Percentiles rank a stretch among this genome's conserved stretches.
Conservation (phyloP, 2,329 filamentous ascomycete genomes). For the Diaporthe aspalathi region DNA sequence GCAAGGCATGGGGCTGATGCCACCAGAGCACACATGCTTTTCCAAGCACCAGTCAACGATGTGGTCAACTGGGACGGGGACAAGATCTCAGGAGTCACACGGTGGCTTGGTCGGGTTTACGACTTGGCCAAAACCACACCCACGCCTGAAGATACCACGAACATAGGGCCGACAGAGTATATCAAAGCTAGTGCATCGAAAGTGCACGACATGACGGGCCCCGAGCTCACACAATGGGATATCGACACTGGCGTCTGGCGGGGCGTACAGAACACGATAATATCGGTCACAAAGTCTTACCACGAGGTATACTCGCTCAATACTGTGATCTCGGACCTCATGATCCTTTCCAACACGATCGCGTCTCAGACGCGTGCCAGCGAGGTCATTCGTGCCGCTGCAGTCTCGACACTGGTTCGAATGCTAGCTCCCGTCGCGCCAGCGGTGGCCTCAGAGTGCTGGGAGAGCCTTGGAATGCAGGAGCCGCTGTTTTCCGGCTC, state of each 20-base stretch:
- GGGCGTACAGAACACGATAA: constrained; percentile 74
- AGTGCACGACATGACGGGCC: constrained; percentile 47
- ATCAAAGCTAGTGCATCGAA: constrained; percentile 41
- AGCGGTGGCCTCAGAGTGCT: constrained; percentile 84
- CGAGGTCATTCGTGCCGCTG: constrained; percentile 58
- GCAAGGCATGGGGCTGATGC: constrained; percentile 83
- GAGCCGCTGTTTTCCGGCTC: constrained; percentile 54
- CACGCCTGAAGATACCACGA: constrained; percentile 26
- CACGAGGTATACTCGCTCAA: constrained; percentile 81
- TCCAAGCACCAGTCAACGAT: constrained; percentile 86
- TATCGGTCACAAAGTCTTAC: constrained; percentile 75
- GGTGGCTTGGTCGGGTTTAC: constrained; percentile 80
- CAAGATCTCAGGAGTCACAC: constrained; percentile 83
- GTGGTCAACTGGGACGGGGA: constrained; percentile 88
- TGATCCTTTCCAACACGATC: constrained; percentile 80
- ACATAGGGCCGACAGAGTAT: background rate
- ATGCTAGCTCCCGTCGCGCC: constrained; percentile 85
- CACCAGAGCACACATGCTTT: constrained; percentile 86
- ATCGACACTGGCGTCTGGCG: constrained; percentile 69
- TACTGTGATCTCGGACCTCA: constrained; percentile 85
- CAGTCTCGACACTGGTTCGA: constrained; percentile 69
- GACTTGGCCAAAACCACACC: constrained; percentile 58
- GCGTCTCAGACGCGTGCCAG: constrained; percentile 58
- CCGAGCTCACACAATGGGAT: constrained; percentile 55
- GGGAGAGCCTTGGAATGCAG: constrained; percentile 66